Evolutionary conservation across 495 filamentous ascomycete genomes (phyloP).

Genomic region (Xylaria intraflava): DNA sequence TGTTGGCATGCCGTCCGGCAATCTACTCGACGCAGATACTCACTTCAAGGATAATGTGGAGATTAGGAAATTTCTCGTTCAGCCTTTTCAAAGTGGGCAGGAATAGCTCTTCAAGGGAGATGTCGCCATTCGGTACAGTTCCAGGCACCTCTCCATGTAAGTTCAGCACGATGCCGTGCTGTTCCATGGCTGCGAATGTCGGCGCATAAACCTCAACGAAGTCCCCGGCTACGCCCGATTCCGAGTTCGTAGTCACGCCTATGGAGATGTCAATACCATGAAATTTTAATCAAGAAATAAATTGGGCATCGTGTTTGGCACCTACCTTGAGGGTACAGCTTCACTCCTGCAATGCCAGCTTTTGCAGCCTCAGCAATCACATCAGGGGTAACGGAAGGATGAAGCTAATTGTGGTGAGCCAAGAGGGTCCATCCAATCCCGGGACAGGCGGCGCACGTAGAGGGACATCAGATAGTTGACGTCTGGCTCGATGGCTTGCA

Average conservation of each 20-base stretch:
- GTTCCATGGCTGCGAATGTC: slow-evolving; percentile 71
- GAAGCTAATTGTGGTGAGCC: slow-evolving; percentile 27
- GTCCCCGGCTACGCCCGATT: slow-evolving; percentile 61
- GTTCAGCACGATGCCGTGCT: slow-evolving; percentile 50
- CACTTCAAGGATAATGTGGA: slow-evolving; percentile 57
- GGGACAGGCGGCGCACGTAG: slow-evolving; percentile 42
- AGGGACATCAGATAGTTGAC: slow-evolving; percentile 86
- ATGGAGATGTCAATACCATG: not conserved
- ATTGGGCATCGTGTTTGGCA: not conserved
- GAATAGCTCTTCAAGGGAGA: slow-evolving; percentile 77
- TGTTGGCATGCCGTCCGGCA: slow-evolving; percentile 30
- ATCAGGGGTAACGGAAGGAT: slow-evolving; percentile 68
- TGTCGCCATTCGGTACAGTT: slow-evolving; percentile 45
- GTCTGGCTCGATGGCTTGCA: slow-evolving; percentile 61
- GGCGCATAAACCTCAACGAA: slow-evolving; percentile 56
- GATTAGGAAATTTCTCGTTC: slow-evolving; percentile 66
- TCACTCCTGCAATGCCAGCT: slow-evolving; percentile 60
- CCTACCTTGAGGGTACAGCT: slow-evolving; percentile 58
- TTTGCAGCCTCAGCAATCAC: slow-evolving; percentile 66
- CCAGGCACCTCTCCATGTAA: slow-evolving; percentile 53
- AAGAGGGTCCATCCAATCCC: not conserved
- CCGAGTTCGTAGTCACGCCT: slow-evolving; percentile 80
- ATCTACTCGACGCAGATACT: not conserved
- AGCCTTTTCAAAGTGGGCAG: slow-evolving; percentile 68
- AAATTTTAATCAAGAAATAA: not conserved